Evolutionary conservation across 164 flowering plant species (phyloP).

Genomic region (Hamamelis virginiana): DNA sequence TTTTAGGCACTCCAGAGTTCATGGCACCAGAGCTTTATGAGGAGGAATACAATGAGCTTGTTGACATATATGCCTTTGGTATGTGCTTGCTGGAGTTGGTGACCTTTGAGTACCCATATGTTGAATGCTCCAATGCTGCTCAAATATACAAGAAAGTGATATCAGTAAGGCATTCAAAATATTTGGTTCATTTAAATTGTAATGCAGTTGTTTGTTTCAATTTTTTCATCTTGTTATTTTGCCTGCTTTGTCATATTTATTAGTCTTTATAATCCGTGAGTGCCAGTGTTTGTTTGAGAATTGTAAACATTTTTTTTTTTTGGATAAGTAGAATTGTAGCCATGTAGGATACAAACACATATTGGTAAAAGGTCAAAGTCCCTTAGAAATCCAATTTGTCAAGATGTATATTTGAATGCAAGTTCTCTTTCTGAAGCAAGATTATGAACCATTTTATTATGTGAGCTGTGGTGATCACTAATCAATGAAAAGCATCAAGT

Average conservation of each 20-base stretch:
- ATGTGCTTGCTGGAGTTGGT: conserved; percentile 96
- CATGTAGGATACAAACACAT: background rate
- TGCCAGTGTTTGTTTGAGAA: background rate
- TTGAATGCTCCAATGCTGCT: conserved; percentile 91
- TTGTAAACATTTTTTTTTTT: background rate
- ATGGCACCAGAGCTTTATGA: conserved; percentile 99
- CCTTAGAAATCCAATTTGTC: background rate
- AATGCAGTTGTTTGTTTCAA: background rate
- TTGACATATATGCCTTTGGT: conserved; percentile 97
- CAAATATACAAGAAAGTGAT: conserved; percentile 95
- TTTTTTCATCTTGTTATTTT: background rate
- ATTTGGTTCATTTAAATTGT: background rate
- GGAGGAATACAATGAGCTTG: conserved; percentile 96
- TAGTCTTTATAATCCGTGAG: too few species aligned
- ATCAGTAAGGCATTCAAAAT: conserved; percentile 50
- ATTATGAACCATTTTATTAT: background rate
- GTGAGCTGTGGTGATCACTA: too few species aligned
- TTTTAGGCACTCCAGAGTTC: conserved; percentile 89
- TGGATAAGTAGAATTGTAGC: background rate
- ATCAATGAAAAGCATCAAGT: too few species aligned
- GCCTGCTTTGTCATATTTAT: too few species aligned
- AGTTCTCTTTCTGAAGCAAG: background rate
- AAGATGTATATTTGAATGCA: too few species aligned
- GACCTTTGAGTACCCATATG: conserved; percentile 94
- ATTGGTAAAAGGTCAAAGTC: background rate